phyloP scores from a whole-genome alignment of 331 rosid species.

The Rhamnella rubrinervis region DNA sequence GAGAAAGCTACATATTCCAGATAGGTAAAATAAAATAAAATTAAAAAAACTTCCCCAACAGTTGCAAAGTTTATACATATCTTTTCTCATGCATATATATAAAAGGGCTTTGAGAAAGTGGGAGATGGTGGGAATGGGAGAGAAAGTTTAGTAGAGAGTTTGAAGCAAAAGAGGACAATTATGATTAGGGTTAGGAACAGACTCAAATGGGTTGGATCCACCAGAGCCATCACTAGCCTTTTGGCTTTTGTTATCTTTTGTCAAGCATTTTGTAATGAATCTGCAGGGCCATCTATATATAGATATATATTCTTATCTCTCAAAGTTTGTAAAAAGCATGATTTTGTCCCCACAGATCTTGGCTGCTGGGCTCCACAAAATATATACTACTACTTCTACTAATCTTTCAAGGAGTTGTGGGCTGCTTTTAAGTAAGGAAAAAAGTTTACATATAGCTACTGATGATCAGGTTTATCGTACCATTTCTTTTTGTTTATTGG shows the following conservation, averaged over 20 bases:
- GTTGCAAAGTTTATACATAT: constrained; percentile 27
- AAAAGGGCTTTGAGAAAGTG: constrained; percentile 30
- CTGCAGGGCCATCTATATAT: constrained; percentile 6
- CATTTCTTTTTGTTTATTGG: constrained; percentile 7
- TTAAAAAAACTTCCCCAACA: constrained; percentile 7
- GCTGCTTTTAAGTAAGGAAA: constrained; percentile 14
- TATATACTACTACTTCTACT: neutral
- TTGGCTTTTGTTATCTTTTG: constrained; percentile 35
- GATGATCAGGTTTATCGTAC: neutral
- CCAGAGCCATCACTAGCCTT: constrained; percentile 37
- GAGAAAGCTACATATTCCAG: constrained; percentile 42
- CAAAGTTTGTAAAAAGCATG: constrained; percentile 56
- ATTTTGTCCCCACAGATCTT: constrained; percentile 52
- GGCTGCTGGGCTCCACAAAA: constrained; percentile 38
- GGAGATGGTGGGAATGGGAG: constrained; percentile 34
- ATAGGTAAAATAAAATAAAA: constrained; percentile 7
- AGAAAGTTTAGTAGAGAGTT: constrained; percentile 25
- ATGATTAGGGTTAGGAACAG: constrained; percentile 48
- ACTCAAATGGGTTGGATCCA: constrained; percentile 75
- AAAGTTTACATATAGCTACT: neutral
- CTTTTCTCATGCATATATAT: constrained; percentile 7
- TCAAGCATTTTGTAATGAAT: constrained; percentile 34
- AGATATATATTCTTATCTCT: constrained; percentile 12
- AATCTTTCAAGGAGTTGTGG: constrained; percentile 16
- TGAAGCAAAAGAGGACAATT: constrained; percentile 51